Percentiles rank a stretch among this genome's conserved stretches.
Conservation (phyloP, 352 stramenopile species). For the Plasmopara viticola region DNA sequence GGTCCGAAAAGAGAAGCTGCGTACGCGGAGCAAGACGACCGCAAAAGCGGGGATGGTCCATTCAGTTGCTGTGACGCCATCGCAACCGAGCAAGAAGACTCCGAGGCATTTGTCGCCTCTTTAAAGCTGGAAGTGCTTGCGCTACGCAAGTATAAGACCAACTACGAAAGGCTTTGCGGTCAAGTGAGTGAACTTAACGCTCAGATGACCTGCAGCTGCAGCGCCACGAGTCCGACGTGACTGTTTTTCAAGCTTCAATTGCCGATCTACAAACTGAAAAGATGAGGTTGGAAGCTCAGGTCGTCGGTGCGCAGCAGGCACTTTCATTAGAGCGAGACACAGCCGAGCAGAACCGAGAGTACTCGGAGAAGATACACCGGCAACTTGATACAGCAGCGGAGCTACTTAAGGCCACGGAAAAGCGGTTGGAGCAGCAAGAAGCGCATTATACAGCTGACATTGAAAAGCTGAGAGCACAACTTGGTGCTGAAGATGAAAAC, state of each 20-base stretch:
- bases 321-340: slow-evolving; percentile 17
- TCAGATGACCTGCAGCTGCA: slow-evolving; percentile 58
- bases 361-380: slow-evolving; percentile 47
- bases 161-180: slow-evolving; percentile 70
- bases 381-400: slow-evolving; percentile 55
- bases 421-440: slow-evolving; percentile 38
- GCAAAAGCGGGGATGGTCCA: slow-evolving; percentile 1
- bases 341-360: slow-evolving; percentile 40
- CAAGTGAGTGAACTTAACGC: slow-evolving; percentile 62
- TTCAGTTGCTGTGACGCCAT: slow-evolving; percentile 2
- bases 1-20: not conserved
- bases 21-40: slow-evolving; percentile 5
- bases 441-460: slow-evolving; percentile 19
- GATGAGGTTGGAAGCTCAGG: slow-evolving; percentile 21
- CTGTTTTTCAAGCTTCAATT: slow-evolving; percentile 37
- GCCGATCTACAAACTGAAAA: slow-evolving; percentile 34
- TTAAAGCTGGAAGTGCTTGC: slow-evolving; percentile 44
- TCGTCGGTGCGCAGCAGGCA: slow-evolving; percentile 15
- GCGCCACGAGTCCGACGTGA: slow-evolving; percentile 60
- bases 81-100: slow-evolving; percentile 12
- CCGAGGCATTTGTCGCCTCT: slow-evolving; percentile 7
- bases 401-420: slow-evolving; percentile 51
- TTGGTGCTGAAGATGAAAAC: slow-evolving; percentile 9
- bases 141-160: slow-evolving; percentile 67
- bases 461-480: slow-evolving; percentile 11